Conservation (phyloP, 192 early-diverging fungal genomes). For the Dispira simplex region DNA sequence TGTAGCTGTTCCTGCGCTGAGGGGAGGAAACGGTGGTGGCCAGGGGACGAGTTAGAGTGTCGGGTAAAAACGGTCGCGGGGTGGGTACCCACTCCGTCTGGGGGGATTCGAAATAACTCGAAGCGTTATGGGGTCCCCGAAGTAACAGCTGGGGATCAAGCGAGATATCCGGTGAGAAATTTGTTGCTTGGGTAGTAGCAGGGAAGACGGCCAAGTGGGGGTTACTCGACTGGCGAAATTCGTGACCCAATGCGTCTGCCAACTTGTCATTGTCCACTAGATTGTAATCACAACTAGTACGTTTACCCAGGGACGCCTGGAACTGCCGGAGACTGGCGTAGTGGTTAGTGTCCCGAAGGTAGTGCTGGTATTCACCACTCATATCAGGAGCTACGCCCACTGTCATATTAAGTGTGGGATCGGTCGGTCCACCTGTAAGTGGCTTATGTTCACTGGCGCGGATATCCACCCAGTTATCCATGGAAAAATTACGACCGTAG, state of each 20-base stretch:
- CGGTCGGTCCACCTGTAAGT: neutral
- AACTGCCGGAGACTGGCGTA: neutral
- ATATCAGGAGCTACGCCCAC: neutral
- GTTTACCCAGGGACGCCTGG: neutral
- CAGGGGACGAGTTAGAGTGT: too few species aligned
- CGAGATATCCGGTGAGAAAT: neutral
- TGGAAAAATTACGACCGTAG: neutral
- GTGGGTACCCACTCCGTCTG: too few species aligned
- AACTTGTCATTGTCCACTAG: neutral
- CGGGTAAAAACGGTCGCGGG: too few species aligned
- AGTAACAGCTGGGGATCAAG: conserved; percentile 1
- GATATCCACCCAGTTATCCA: conserved; percentile 7
- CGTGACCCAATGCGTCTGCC: neutral
- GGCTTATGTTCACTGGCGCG: neutral
- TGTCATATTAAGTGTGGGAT: neutral
- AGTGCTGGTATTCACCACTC: neutral
- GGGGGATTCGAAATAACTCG: neutral
- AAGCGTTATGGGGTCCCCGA: neutral
- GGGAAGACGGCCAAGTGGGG: neutral
- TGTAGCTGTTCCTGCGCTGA: neutral
- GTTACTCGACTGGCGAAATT: too few species aligned
- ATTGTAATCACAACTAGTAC: neutral
- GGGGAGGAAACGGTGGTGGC: too few species aligned
- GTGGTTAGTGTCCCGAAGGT: neutral
- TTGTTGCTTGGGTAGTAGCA: neutral